A percentile compares a stretch with the other conserved stretches of the same genome.
Evolutionary conservation across 139 green algal genomes (phyloP).

Genomic region (Astrephomene gubernaculifera): DNA sequence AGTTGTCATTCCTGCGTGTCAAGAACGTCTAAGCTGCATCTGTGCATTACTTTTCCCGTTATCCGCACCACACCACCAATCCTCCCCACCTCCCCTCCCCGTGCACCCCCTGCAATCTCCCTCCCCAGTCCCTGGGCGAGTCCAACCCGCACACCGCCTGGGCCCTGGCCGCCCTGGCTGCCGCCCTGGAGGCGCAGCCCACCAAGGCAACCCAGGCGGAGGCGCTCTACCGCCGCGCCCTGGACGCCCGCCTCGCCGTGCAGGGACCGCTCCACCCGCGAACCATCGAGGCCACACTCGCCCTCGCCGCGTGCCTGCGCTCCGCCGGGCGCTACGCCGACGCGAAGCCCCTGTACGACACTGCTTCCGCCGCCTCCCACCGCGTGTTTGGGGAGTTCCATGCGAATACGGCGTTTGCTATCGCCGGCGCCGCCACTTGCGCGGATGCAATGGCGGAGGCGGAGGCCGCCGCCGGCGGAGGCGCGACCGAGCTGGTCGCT

Average conservation of each 20-base stretch:
- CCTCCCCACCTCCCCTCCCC: not conserved
- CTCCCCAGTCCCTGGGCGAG: constrained; percentile 11
- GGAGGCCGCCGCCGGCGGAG: not conserved
- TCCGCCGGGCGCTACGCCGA: constrained; percentile 3
- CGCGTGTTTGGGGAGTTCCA: constrained; percentile 42
- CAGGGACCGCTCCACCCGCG: constrained; percentile 31
- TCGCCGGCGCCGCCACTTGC: constrained; percentile 15
- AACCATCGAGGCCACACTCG: constrained; percentile 31
- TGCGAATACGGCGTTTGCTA: constrained; percentile 3
- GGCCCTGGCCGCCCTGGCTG: constrained; percentile 24
- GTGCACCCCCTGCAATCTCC: not conserved
- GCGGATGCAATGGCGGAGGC: constrained; percentile 16
- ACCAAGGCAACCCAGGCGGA: constrained; percentile 33
- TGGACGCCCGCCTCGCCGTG: constrained; percentile 4
- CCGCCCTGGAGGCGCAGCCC: constrained; percentile 19
- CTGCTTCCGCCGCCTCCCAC: not conserved
- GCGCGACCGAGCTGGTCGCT: not conserved
- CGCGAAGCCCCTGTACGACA: constrained; percentile 5
- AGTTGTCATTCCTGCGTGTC: not conserved
- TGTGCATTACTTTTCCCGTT: not conserved
- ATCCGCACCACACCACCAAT: not conserved
- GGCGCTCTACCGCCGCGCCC: constrained; percentile 18
- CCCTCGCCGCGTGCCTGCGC: constrained; percentile 5
- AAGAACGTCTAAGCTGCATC: not conserved
- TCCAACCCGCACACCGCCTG: constrained; percentile 37